Conservation (phyloP, 805 yeast genomes). For the Diddensiella santjacobensis region DNA sequence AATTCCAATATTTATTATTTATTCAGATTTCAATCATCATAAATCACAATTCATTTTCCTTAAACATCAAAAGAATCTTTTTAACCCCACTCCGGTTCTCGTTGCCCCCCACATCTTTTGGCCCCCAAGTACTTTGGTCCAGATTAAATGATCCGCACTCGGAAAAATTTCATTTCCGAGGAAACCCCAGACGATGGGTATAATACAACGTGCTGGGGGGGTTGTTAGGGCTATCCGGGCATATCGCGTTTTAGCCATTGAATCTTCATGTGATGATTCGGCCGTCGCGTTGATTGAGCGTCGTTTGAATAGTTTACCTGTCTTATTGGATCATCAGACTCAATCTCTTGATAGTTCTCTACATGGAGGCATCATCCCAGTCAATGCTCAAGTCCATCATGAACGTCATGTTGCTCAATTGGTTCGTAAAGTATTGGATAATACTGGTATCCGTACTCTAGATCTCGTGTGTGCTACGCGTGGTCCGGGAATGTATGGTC, state of each 20-base stretch:
- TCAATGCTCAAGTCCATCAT: conserved; percentile 78
- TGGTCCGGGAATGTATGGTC: conserved; percentile 97
- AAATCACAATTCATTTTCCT: too few relatives aligned
- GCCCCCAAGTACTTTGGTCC: too few relatives aligned
- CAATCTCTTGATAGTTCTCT: conserved; percentile 60
- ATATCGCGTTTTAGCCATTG: conserved; percentile 68
- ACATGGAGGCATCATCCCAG: conserved; percentile 85
- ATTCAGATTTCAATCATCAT: too few relatives aligned
- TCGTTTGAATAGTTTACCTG: conserved; percentile 38
- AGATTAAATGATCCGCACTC: too few relatives aligned
- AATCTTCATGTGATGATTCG: conserved; percentile 93
- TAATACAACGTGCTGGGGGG: too few relatives aligned
- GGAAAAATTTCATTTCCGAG: neutral
- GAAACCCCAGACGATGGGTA: too few relatives aligned
- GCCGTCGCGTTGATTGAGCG: conserved; percentile 78
- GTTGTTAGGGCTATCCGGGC: too few relatives aligned
- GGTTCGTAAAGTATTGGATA: conserved; percentile 42
- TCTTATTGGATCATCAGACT: conserved; percentile 55
- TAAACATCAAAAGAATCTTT: too few relatives aligned
- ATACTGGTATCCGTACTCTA: conserved; percentile 30
- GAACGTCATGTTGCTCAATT: conserved; percentile 52
- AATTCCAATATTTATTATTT: too few relatives aligned
- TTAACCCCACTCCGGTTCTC: too few relatives aligned
- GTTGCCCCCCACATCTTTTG: too few relatives aligned
- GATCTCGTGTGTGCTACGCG: conserved; percentile 85